A percentile compares a stretch with the other conserved stretches of the same genome.
Evolutionary conservation across 1,284 basidiomycete genomes (phyloP).

Genomic region (Ganoderma lucidum): DNA sequence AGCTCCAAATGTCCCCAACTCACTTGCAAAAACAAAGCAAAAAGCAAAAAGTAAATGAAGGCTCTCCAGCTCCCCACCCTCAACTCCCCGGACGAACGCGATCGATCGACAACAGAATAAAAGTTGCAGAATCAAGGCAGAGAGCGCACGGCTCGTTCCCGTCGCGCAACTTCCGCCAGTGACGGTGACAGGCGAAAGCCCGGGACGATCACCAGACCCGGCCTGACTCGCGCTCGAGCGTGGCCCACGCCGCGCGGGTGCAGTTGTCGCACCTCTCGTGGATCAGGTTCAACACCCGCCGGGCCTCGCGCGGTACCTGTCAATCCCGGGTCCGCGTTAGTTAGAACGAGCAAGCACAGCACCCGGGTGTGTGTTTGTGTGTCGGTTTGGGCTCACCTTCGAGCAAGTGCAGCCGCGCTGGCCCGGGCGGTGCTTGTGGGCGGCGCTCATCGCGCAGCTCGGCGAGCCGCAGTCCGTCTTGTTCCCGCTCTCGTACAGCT

Average conservation of each 20-base stretch:
- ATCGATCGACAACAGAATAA: neutral
- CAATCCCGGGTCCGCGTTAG: neutral
- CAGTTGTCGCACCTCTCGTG: constrained; percentile 42
- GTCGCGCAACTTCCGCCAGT: neutral
- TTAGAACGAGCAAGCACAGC: neutral
- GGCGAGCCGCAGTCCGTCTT: constrained; percentile 42
- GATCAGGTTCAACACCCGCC: constrained; percentile 41
- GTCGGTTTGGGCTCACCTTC: constrained; percentile 33
- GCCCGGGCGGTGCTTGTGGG: constrained; percentile 38
- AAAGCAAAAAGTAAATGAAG: neutral
- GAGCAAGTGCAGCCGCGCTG: constrained; percentile 39
- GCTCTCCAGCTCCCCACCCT: neutral
- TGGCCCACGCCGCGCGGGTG: constrained; percentile 40
- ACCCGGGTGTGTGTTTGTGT: no score
- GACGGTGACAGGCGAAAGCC: no score
- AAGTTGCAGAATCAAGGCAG: neutral
- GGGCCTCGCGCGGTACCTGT: constrained; percentile 39
- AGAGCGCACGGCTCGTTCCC: neutral
- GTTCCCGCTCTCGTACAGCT: constrained; percentile 43
- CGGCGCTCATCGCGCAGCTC: constrained; percentile 39
- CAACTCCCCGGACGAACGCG: neutral
- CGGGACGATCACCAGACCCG: constrained; percentile 29
- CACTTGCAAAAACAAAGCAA: neutral
- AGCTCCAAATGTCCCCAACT: neutral
- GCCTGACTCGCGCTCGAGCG: constrained; percentile 39